Base-by-base conservation (phyloP, 345 rosid genomes). In the Lepidium aucheri region DNA sequence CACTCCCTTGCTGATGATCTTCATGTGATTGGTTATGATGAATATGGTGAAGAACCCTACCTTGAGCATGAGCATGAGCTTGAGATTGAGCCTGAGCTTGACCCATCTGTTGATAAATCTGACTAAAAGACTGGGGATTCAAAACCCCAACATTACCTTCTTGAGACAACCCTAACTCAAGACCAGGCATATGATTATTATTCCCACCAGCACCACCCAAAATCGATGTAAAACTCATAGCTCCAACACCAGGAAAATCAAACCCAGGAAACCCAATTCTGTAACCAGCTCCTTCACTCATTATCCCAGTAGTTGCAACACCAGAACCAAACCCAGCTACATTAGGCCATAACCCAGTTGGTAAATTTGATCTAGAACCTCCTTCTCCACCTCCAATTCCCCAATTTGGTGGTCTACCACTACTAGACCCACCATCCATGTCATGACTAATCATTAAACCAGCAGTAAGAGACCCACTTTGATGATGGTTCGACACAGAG, bases 71-170 rank as follows among this genome's bases (percentile, higher is more conserved):
- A 65, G 59, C 60, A 0, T 65, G 70, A 53, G 35, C 45, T 0
- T 66, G 72, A 49, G 63, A 58, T 1, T 65, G 63, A 55, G 77
- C 85, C 43, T 65, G 63, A 55, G 77, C 85, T 47, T 89, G 95
- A 40, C 89, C 81, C 84, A 87, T 85, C 81, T 92, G 98, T 78
- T 92, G 98, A 83, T 92, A 92, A 72, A 92, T 78, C 81, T 85
- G 96, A 70, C 62, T 72, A 71, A 86, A 83, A 46, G 95, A 82
- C 59, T 85, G 97, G 10, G 91, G 81, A 44, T 80, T 91, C 77
- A 89, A 58, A 63, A 81, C 88, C 61, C 97, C 96, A 76, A 85
- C 78, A 85, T 85, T 91, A 13, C 89, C 96, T 77, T 92, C 96
- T 40, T 92, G 98, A 64, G 98, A 86, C 79, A 87, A 74, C 0